A percentile compares a stretch with the other conserved stretches of the same genome.
Evolutionary conservation across 2,329 filamentous ascomycete genomes (phyloP).

Genomic region (Parasarocladium wereldwijsianum): DNA sequence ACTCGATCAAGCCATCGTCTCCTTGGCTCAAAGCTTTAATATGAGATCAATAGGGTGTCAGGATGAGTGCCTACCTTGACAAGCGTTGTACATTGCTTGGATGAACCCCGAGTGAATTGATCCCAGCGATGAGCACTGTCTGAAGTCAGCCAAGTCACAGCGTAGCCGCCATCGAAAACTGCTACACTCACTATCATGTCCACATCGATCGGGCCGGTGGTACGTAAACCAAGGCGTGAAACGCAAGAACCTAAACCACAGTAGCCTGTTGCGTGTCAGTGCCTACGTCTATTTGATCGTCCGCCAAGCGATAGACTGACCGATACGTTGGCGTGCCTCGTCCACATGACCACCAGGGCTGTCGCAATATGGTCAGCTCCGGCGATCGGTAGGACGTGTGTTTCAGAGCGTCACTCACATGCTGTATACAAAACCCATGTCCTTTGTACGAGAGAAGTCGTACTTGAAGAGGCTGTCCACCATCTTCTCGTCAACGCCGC

Average conservation of each 20-base stretch:
- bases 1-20: constrained; percentile 28
- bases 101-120: constrained; percentile 57
- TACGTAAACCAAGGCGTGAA: constrained; percentile 43
- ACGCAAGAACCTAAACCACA: constrained; percentile 59
- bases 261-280: constrained; percentile 39
- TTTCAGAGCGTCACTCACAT: constrained; percentile 40
- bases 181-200: constrained; percentile 51
- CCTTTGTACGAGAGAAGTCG: constrained; percentile 61
- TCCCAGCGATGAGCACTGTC: constrained; percentile 66
- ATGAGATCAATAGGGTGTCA: too few relatives aligned
- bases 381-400: not conserved
- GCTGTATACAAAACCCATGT: constrained; percentile 71
- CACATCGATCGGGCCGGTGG: constrained; percentile 41
- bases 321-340: constrained; percentile 14
- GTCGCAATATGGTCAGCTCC: constrained; percentile 7
- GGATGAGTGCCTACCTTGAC: constrained; percentile 32
- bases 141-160: not conserved
- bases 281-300: too few relatives aligned
- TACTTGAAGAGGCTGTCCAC: constrained; percentile 58
- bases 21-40: too few relatives aligned
- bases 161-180: not conserved
- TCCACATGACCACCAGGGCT: constrained; percentile 21
- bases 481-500: constrained; percentile 49
- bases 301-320: too few relatives aligned
- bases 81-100: constrained; percentile 35